Evolutionary conservation across 139 green algal species (phyloP).

Genomic region (Nannochloris sp.): DNA sequence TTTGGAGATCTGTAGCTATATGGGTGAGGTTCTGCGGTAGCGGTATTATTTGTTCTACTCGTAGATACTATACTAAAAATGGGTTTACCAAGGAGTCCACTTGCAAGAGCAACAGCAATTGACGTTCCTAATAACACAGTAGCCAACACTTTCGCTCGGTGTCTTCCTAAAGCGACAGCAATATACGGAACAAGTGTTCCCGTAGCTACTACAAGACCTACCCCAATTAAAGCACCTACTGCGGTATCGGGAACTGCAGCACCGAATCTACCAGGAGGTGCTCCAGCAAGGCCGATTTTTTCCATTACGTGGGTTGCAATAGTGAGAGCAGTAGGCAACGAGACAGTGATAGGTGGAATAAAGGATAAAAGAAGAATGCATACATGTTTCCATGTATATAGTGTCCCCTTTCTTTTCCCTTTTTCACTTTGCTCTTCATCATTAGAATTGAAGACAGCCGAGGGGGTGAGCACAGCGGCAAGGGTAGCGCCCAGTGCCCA

Average conservation of each 20-base stretch:
- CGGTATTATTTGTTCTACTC: neutral
- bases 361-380: neutral
- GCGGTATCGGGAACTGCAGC: neutral
- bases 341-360: neutral
- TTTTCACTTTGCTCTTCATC: no score
- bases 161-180: constrained; percentile 1
- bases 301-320: constrained; percentile 29
- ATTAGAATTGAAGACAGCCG: neutral
- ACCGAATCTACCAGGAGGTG: neutral
- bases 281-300: constrained; percentile 31
- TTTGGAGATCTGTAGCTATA: constrained; percentile 25
- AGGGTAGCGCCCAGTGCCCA: constrained; percentile 17
- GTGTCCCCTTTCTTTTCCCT: no score
- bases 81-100: no score
- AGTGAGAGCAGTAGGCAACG: constrained; percentile 6
- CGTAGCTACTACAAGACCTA: neutral
- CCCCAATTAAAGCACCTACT: neutral
- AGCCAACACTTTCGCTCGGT: neutral
- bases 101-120: no score
- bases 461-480: constrained; percentile 1
- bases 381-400: no score
- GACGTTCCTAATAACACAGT: neutral
- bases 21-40: neutral
- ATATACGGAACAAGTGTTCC: neutral
- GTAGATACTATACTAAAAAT: neutral